These are phyloP conservation scores for Helichrysum umbraculigerum DNA, from an alignment of 129 eudicot species.

Conservation along the genomic window DNA sequence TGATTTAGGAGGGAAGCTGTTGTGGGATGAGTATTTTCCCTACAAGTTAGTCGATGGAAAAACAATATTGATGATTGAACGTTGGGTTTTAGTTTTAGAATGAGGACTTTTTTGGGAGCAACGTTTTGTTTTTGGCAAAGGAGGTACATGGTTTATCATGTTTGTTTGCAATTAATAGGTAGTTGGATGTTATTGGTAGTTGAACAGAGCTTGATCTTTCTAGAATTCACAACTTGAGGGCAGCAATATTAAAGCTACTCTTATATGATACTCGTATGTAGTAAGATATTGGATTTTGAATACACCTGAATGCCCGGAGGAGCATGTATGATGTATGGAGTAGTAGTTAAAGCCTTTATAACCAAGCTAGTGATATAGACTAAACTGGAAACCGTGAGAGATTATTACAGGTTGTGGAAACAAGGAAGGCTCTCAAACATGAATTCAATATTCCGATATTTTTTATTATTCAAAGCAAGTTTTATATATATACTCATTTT, in stretches of 20 bases:
- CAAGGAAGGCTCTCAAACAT: not conserved
- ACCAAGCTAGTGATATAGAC: conserved; percentile 10
- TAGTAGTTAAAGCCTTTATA: not conserved
- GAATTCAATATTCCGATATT: not conserved
- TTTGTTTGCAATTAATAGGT: not conserved
- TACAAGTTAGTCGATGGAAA: not conserved
- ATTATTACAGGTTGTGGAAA: not conserved
- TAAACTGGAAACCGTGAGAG: conserved; percentile 2
- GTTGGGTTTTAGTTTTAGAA: no score
- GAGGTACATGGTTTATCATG: not conserved
- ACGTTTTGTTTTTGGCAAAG: no score
- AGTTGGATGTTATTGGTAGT: not conserved
- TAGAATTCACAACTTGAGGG: not conserved
- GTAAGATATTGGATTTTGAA: not conserved
- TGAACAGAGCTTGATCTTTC: not conserved
- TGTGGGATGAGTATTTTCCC: conserved; percentile 3
- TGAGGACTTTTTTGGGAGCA: no score
- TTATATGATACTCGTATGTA: not conserved
- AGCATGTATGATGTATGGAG: not conserved
- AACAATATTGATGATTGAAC: not conserved
- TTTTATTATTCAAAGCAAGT: no score
- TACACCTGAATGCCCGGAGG: not conserved
- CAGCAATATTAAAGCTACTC: not conserved
- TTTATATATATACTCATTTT: no score
- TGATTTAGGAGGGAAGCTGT: not conserved